Base-by-base conservation (phyloP, 345 rosid species). In the Cochlearia excelsa region DNA sequence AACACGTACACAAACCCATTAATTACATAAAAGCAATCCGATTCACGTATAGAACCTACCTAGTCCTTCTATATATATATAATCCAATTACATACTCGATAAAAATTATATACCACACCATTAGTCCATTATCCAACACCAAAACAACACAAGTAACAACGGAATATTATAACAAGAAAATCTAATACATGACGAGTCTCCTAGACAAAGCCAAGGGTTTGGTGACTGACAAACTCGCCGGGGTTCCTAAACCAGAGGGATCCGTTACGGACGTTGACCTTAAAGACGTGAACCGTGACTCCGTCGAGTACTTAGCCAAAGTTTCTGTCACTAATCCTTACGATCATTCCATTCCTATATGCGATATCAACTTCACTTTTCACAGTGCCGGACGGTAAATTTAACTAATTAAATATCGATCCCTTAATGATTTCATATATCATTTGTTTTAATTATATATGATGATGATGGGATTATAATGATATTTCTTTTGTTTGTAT, bases 291-390 rank as follows among this genome's bases (percentile, higher is more conserved):
- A 79, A 79, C 75, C 78, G 82, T 1, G 83, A 84, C 68, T 76
- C 77, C 30, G 65, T 81, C 40, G 83, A 80, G 57, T 86, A 82
- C 68, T 51, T 37, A 2, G 95, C 95, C 7, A 75, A 86, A 70
- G 81, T 84, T 59, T 63, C 87, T 4, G 83, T 86, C 39, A 71
- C 70, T 30, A 89, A 86, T 54, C 97, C 97, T 28, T 86, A 89
- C 39, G 31, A 59, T 27, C 73, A 69, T 56, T 6, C 91, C 2
- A 46, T 89, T 53, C 97, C 97, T 37, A 81, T 89, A 33, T 77
- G 91, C 61, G 87, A 86, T 72, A 74, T 86, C 77, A 62, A 59
- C 38, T 89, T 78, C 75, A 59, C 77, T 34, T 64, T 89, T 73
- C 85, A 81, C 50, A 84, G 95, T 68, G 78, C 67, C 27, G 78